Evolutionary conservation across 768 basidiomycete genomes (phyloP), one percentile per base, ranked within the genome.

Genomic region (Rhizopogon roseolus): DNA sequence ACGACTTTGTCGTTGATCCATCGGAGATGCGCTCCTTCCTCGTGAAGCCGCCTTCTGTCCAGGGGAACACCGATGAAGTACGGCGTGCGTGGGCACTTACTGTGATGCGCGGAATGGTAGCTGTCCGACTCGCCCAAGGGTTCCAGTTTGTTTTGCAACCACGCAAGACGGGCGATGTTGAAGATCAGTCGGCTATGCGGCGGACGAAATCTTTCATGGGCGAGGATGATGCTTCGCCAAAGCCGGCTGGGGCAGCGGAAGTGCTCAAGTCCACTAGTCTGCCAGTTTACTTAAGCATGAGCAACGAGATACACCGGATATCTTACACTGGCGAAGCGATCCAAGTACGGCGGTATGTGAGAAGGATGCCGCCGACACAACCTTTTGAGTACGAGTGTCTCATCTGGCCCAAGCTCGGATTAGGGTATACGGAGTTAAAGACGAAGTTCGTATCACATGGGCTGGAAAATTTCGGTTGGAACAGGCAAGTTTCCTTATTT

Each of bases 101-200:
- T 2, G 86, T 92, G 16, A 92, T 98, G 89, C 82, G 88, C 27
- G 93, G 90, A 34, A 95, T 98, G 90, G 91, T 91, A 1, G 93
- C 90, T 4, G 86, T 97, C 42, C 80, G 96, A 22, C 78, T 98
- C 11, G 85, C 90, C 11, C 93, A 98, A 68, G 95, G 95, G 19
- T 98, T 98, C 69, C 96, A 98, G 66, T 91, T 98, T 62, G 83
- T 97, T 19, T 72, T 94, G 16, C 76, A 77, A 22, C 76, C 81
- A 8, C 57, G 64, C 14, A 66, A 62, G 34, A 50, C 53, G 1
- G 55, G 60, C 1, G 55, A 64, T 41, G 22, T 53, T 45, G 69
- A 74, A 14, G 73, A 74, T 34, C 67, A 66, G n/a, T 55, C 67
- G 53, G 54, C 64, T 9, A 61, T 77, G 43, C 70, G 81, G 29